A percentile compares a stretch with the other conserved stretches of the same genome.
phyloP scores from a whole-genome alignment of 495 filamentous ascomycete species.

The Podospora pseudopauciseta region DNA sequence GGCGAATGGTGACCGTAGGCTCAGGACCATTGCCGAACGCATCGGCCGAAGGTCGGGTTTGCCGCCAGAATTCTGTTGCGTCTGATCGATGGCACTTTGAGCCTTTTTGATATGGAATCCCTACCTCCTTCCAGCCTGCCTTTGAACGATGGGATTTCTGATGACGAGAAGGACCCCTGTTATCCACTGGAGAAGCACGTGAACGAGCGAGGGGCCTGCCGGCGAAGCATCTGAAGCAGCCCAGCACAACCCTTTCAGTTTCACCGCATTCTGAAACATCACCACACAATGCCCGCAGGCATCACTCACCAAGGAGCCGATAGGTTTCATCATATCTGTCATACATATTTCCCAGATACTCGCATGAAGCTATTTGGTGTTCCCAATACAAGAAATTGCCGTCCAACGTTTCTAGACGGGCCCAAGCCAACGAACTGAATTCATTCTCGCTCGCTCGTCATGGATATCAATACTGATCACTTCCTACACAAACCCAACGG shows the following conservation, averaged over 20 bases:
- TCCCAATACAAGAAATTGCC: neutral
- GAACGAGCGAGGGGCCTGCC: neutral
- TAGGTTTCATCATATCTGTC: neutral
- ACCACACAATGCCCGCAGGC: neutral
- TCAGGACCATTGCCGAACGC: neutral
- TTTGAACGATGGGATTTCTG: neutral
- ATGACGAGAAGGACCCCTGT: neutral
- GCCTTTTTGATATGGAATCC: neutral
- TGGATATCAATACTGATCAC: conserved; percentile 12
- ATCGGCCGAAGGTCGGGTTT: neutral
- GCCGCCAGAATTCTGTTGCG: no score
- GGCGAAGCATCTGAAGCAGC: neutral
- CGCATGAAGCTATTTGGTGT: neutral
- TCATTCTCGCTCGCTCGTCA: conserved; percentile 4
- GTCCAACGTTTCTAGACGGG: neutral
- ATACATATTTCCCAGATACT: neutral
- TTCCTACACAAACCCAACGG: conserved; percentile 1
- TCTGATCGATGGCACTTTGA: no score
- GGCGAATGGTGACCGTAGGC: neutral
- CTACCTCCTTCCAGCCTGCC: neutral
- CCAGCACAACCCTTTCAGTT: neutral
- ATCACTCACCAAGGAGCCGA: neutral
- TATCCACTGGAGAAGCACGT: neutral
- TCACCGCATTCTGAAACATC: neutral
- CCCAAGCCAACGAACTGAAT: neutral